phyloP scores from a whole-genome alignment of 1,284 basidiomycete genomes.

The Tranzscheliella williamsii region DNA sequence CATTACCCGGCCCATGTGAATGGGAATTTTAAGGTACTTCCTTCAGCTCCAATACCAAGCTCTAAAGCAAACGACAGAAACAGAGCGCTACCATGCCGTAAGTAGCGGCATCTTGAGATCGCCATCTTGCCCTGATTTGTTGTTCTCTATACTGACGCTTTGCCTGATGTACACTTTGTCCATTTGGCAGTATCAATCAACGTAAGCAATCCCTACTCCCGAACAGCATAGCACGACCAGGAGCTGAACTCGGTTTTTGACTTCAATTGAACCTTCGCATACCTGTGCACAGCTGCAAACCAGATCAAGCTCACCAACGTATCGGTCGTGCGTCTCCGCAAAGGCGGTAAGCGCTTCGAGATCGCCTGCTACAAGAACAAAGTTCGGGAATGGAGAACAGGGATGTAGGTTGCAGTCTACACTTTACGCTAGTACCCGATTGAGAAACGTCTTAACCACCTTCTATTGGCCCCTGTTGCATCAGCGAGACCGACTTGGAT shows the following conservation, averaged over 20 bases:
- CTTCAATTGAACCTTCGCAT: background rate
- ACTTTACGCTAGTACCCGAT: too few relatives aligned
- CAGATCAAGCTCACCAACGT: slow-evolving; percentile 79
- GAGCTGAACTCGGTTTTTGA: background rate
- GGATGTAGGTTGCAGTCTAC: slow-evolving; percentile 66
- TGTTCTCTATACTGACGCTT: too few relatives aligned
- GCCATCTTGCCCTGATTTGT: too few relatives aligned
- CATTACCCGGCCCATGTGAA: too few relatives aligned
- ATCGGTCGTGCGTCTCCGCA: slow-evolving; percentile 90
- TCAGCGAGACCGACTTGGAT: slow-evolving; percentile 80
- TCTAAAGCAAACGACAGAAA: too few relatives aligned
- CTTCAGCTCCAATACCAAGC: too few relatives aligned
- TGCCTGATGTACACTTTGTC: too few relatives aligned
- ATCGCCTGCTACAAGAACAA: slow-evolving; percentile 99
- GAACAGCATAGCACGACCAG: background rate
- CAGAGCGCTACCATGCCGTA: too few relatives aligned
- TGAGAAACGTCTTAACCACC: too few relatives aligned
- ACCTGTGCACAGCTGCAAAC: slow-evolving; percentile 36
- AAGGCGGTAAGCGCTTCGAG: slow-evolving; percentile 97
- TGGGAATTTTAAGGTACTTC: too few relatives aligned
- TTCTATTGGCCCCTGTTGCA: too few relatives aligned
- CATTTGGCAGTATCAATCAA: slow-evolving; percentile 9
- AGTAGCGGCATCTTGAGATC: too few relatives aligned
- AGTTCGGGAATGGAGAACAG: slow-evolving; percentile 91
- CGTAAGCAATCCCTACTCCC: background rate